Percentiles rank a stretch among this genome's conserved stretches.
Conservation (phyloP, 2,329 filamentous ascomycete genomes). For the Pseudocercospora eumusae region DNA sequence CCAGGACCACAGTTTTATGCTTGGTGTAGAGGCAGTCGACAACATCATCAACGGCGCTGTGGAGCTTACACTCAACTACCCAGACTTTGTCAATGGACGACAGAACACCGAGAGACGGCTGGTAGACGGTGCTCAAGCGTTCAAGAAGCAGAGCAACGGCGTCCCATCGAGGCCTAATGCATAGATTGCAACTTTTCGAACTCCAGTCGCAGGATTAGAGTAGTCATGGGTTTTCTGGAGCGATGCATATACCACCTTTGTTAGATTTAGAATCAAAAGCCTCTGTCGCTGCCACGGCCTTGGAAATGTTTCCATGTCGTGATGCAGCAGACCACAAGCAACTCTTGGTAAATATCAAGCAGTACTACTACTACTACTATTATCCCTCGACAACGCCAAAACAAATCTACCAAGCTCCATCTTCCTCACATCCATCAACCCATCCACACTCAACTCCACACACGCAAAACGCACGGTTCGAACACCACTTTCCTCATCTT, state of each 20-base stretch:
- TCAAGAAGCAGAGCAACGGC: slow-evolving; percentile 45
- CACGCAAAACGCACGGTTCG: neutral
- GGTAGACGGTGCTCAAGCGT: slow-evolving; percentile 62
- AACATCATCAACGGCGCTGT: slow-evolving; percentile 85
- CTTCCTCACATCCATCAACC: neutral
- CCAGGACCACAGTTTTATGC: slow-evolving; percentile 98
- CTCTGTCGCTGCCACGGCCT: neutral
- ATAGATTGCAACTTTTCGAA: neutral
- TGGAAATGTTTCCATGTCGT: neutral
- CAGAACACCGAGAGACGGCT: slow-evolving; percentile 66
- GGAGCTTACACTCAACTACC: slow-evolving; percentile 93
- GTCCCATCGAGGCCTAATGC: slow-evolving; percentile 11
- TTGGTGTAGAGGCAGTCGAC: slow-evolving; percentile 90
- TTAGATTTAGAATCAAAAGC: neutral
- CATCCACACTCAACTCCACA: neutral
- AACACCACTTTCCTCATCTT: no score
- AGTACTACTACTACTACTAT: neutral
- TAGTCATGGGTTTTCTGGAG: neutral
- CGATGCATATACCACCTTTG: slow-evolving; percentile 8
- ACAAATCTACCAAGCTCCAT: neutral
- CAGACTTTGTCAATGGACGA: slow-evolving; percentile 86
- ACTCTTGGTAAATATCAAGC: neutral
- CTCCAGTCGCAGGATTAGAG: neutral
- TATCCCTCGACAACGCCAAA: neutral
- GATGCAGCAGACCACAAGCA: neutral